A percentile compares a stretch with the other conserved stretches of the same genome.
Conservation (phyloP, 2,329 filamentous ascomycete species). For the Aspergillus neotritici region DNA sequence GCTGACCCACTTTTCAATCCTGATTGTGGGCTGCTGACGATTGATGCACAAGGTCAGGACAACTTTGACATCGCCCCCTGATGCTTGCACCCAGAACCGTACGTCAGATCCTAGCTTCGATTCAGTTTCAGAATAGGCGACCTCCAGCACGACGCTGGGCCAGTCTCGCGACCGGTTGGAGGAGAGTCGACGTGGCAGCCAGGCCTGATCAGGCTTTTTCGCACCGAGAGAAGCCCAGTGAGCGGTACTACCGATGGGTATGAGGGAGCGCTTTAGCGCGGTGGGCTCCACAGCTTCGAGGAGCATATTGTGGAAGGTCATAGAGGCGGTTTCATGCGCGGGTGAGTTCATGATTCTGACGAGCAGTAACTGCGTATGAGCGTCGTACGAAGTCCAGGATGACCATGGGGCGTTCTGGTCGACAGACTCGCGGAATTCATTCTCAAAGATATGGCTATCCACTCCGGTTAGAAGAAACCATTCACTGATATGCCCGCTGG, state of each 20-base stretch:
- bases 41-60: conserved; percentile 3
- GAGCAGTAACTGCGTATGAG: conserved; percentile 1
- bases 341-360: neutral
- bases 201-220: conserved; percentile 7
- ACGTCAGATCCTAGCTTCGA: conserved; percentile 4
- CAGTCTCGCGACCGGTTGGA: conserved; percentile 1
- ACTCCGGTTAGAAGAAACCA: too few species aligned
- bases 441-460: too few species aligned
- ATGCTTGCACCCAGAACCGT: conserved; percentile 4
- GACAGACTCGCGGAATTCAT: too few species aligned
- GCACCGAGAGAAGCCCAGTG: conserved; percentile 1
- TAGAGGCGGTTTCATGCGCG: too few species aligned
- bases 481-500: too few species aligned
- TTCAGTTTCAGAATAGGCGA: conserved; percentile 4
- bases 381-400: conserved; percentile 4
- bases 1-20: conserved; percentile 6
- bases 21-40: conserved; percentile 2
- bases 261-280: neutral
- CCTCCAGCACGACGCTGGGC: conserved; percentile 6
- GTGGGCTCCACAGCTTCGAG: too few species aligned
- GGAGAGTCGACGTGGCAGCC: neutral
- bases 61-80: conserved; percentile 4
- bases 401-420: neutral
- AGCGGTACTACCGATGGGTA: neutral
- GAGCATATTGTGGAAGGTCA: too few species aligned